Evolutionary conservation across 352 stramenopile genomes (phyloP).

Genomic region (Pythium dissotocum): DNA sequence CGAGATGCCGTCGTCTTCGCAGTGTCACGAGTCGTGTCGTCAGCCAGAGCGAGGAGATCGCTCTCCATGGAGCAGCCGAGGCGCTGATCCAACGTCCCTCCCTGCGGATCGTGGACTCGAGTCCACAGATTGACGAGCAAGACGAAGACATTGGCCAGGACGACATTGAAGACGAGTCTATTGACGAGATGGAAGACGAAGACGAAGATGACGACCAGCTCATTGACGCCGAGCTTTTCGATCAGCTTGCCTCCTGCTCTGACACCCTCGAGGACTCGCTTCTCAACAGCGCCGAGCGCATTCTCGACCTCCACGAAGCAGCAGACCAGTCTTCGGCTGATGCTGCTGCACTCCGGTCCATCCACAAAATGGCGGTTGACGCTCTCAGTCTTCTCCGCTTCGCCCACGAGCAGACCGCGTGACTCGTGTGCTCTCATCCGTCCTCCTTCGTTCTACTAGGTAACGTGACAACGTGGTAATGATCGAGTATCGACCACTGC

Average conservation of each 20-base stretch:
- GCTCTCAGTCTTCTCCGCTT: conserved; percentile 12
- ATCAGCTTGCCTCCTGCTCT: background rate
- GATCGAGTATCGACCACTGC: background rate
- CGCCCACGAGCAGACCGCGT: conserved; percentile 8
- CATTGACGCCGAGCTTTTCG: background rate
- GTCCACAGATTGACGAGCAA: background rate
- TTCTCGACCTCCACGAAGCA: conserved; percentile 17
- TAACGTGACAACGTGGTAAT: background rate
- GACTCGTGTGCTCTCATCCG: background rate
- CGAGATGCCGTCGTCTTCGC: conserved; percentile 15
- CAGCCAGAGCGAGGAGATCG: conserved; percentile 40
- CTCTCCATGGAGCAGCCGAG: conserved; percentile 42
- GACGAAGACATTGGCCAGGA: background rate
- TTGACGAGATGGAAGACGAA: background rate
- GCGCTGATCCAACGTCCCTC: conserved; percentile 48
- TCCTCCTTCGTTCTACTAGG: background rate
- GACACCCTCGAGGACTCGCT: conserved; percentile 10
- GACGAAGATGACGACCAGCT: background rate
- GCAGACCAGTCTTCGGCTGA: background rate
- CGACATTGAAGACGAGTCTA: background rate
- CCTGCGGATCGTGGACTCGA: conserved; percentile 20
- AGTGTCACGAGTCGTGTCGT: conserved; percentile 27
- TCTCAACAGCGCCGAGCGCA: conserved; percentile 5
- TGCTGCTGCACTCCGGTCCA: background rate
- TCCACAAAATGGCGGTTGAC: conserved; percentile 8